phyloP scores from a whole-genome alignment of 2,329 filamentous ascomycete genomes.

The Cercospora zeina region DNA sequence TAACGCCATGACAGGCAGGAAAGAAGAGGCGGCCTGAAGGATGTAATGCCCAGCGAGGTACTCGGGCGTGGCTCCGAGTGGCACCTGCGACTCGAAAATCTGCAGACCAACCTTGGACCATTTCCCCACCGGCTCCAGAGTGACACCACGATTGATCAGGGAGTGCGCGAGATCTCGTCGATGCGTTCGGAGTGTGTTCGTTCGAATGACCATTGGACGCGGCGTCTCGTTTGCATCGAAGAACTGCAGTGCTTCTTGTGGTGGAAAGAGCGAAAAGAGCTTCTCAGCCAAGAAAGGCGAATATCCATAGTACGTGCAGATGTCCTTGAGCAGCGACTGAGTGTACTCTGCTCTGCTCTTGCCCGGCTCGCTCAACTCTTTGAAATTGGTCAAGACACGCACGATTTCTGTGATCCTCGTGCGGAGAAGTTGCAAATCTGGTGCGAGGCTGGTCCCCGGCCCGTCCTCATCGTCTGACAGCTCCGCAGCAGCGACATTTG shows the following conservation, averaged over 20 bases:
- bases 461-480: conserved; percentile 62
- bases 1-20: conserved; percentile 95
- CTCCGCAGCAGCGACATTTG: conserved; percentile 80
- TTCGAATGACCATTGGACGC: conserved; percentile 90
- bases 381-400: conserved; percentile 85
- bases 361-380: conserved; percentile 74
- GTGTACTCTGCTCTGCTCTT: conserved; percentile 87
- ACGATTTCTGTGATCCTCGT: conserved; percentile 90
- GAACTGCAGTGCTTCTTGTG: conserved; percentile 93
- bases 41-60: conserved; percentile 98
- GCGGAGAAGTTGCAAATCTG: conserved; percentile 85
- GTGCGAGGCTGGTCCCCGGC: conserved; percentile 66
- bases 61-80: conserved; percentile 91
- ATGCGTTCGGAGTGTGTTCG: conserved; percentile 84
- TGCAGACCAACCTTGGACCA: conserved; percentile 98
- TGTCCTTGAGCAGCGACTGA: conserved; percentile 80
- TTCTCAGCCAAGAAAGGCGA: conserved; percentile 93
- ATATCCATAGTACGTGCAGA: conserved; percentile 97
- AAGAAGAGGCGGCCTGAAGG: conserved; percentile 92
- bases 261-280: conserved; percentile 87
- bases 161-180: conserved; percentile 82
- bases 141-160: conserved; percentile 93
- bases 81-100: conserved; percentile 85
- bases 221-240: conserved; percentile 98
- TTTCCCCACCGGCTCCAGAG: conserved; percentile 93